Conservation (phyloP, 2,329 filamentous ascomycete genomes). For the Hymenoscyphus fraxineus region DNA sequence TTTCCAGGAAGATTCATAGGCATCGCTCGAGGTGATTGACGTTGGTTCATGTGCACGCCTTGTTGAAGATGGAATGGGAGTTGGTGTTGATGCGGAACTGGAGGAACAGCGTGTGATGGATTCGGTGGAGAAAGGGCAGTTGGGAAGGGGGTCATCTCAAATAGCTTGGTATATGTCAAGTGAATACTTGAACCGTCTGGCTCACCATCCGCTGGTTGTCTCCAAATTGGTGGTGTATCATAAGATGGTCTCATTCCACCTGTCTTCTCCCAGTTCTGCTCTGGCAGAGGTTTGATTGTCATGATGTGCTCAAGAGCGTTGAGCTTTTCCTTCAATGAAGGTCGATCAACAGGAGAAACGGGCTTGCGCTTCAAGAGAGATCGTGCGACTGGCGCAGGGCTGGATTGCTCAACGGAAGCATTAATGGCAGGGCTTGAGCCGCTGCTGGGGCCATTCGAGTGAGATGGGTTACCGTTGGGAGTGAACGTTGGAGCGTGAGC, state of each 20-base stretch:
- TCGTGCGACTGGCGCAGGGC: constrained; percentile 40
- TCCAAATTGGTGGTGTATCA: constrained; percentile 83
- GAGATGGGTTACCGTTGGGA: constrained; percentile 48
- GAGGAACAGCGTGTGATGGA: constrained; percentile 64
- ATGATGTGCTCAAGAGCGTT: constrained; percentile 59
- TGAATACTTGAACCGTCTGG: constrained; percentile 66
- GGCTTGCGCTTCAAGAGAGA: constrained; percentile 68
- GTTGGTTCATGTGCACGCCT: constrained; percentile 62
- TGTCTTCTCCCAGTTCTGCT: constrained; percentile 68
- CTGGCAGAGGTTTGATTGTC: constrained; percentile 49
- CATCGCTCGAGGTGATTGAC: constrained; percentile 70
- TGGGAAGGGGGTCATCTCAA: constrained; percentile 63
- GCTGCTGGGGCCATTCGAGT: constrained; percentile 45
- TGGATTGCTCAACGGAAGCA: constrained; percentile 30
- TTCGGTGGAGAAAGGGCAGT: constrained; percentile 64
- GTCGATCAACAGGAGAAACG: constrained; percentile 53
- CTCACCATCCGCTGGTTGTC: constrained; percentile 62
- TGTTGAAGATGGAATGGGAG: constrained; percentile 80
- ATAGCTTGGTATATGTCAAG: constrained; percentile 71
- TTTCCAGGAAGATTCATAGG: constrained; percentile 74
- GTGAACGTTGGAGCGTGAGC: constrained; percentile 78
- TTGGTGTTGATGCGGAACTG: constrained; percentile 78
- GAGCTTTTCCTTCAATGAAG: constrained; percentile 52
- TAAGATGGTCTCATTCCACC: constrained; percentile 81
- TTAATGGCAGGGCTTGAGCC: constrained; percentile 62